Conservation (phyloP, 805 yeast species). For the Lipomyces mesembrius region DNA sequence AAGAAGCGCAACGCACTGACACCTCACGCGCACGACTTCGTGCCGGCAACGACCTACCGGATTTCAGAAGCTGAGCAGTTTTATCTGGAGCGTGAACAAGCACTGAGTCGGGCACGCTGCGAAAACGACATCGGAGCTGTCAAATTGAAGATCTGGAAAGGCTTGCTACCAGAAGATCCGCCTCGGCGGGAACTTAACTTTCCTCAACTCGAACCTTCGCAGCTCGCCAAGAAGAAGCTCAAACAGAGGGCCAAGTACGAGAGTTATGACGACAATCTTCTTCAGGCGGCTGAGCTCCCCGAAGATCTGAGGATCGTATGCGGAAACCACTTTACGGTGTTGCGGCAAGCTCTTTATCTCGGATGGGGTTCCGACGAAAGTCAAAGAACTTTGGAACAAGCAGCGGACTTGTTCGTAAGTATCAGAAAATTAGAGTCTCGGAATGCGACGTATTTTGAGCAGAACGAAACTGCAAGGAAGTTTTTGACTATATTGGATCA, state of each 20-base stretch:
- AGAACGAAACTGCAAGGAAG: neutral
- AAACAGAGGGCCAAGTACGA: neutral
- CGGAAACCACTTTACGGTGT: neutral
- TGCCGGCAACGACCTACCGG: neutral
- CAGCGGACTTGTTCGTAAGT: neutral
- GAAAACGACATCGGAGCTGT: neutral
- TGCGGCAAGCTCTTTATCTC: neutral
- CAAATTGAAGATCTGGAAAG: conserved; percentile 3
- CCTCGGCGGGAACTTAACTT: neutral
- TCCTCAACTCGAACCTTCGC: neutral
- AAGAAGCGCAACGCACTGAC: neutral
- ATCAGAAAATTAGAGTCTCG: neutral
- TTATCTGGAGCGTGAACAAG: neutral
- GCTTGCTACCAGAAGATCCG: neutral
- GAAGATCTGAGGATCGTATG: neutral
- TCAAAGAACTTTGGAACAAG: neutral
- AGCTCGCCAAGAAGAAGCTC: neutral
- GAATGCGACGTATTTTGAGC: neutral
- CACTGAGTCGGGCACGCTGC: neutral
- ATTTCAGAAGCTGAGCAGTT: neutral
- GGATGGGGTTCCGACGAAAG: neutral
- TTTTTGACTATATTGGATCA: neutral
- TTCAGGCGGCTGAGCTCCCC: neutral
- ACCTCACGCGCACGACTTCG: neutral
- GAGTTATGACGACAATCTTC: neutral